Evolutionary conservation across 192 early-diverging fungal genomes (phyloP).

Genomic region (Coemansia sp.): DNA sequence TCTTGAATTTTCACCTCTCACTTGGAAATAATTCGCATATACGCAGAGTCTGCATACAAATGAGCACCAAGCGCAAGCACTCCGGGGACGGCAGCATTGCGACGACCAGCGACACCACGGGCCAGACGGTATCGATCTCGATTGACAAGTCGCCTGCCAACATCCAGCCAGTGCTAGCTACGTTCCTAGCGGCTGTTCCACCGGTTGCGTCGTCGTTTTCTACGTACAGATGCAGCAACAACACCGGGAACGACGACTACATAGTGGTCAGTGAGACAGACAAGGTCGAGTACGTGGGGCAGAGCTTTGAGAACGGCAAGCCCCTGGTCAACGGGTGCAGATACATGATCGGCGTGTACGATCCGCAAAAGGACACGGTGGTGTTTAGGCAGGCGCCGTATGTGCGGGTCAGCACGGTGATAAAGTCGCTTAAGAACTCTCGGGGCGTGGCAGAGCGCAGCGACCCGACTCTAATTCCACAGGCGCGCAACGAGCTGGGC

Average conservation of each 20-base stretch:
- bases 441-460: conserved; percentile 47
- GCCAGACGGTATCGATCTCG: conserved; percentile 20
- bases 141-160: conserved; percentile 35
- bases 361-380: conserved; percentile 66
- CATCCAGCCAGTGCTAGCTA: conserved; percentile 48
- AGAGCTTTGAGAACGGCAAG: conserved; percentile 58
- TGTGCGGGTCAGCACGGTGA: conserved; percentile 62
- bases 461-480: conserved; percentile 47
- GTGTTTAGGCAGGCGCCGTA: conserved; percentile 65
- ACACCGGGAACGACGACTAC: conserved; percentile 15
- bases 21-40: not conserved
- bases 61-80: conserved; percentile 46
- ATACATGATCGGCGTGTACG: conserved; percentile 80
- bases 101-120: not conserved
- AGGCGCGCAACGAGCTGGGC: conserved; percentile 77
- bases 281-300: conserved; percentile 72
- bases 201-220: conserved; percentile 39
- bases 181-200: conserved; percentile 34
- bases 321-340: conserved; percentile 41
- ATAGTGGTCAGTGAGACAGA: conserved; percentile 65
- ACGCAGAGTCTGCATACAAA: not conserved
- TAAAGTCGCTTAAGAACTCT: conserved; percentile 64
- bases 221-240: conserved; percentile 28
- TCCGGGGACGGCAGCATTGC: not conserved
- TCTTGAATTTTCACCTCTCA: not conserved